These are phyloP conservation scores for Scutellaria baicalensis DNA, from an alignment of 257 asterid genomes.

Conservation along the genomic window DNA sequence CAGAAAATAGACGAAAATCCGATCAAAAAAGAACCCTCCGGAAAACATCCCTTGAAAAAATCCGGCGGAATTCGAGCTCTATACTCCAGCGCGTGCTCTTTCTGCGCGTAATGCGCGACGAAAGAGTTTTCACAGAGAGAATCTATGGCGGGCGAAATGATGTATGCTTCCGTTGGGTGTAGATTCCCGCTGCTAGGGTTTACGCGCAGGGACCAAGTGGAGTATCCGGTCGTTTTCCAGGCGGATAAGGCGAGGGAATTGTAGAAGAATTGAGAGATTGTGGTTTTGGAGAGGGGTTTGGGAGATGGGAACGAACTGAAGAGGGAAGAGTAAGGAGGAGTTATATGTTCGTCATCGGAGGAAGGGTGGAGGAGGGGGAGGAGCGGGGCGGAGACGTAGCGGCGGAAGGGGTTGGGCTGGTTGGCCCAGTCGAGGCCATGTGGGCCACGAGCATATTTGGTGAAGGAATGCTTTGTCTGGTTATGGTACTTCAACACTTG, in stretches of 20 bases:
- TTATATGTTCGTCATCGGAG: background rate
- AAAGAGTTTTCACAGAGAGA: constrained; percentile 43
- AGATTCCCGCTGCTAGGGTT: constrained; percentile 96
- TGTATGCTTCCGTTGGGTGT: constrained; percentile 86
- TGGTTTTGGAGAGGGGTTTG: constrained; percentile 40
- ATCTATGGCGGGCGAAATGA: constrained; percentile 57
- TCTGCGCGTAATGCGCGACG: constrained; percentile 86
- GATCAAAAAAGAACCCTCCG: constrained; percentile 51
- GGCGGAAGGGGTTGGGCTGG: constrained; percentile 97
- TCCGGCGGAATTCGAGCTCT: constrained; percentile 53
- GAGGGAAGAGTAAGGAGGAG: constrained; percentile 46
- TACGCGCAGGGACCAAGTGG: constrained; percentile 96
- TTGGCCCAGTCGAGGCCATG: constrained; percentile 95
- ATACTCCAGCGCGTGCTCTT: constrained; percentile 80
- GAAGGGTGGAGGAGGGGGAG: constrained; percentile 61
- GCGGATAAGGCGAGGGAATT: constrained; percentile 82
- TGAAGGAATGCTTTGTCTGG: constrained; percentile 74
- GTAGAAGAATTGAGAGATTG: constrained; percentile 58
- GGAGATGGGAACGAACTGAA: constrained; percentile 50
- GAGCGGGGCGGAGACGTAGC: constrained; percentile 60
- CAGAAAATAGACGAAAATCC: constrained; percentile 85
- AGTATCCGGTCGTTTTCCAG: constrained; percentile 73
- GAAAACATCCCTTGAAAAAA: constrained; percentile 37
- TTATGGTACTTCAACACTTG: constrained; percentile 65
- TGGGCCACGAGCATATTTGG: constrained; percentile 74